Percentiles rank a stretch among this genome's conserved stretches.
phyloP scores from a whole-genome alignment of 192 early-diverging fungal species.

The Backusella australiensis region DNA sequence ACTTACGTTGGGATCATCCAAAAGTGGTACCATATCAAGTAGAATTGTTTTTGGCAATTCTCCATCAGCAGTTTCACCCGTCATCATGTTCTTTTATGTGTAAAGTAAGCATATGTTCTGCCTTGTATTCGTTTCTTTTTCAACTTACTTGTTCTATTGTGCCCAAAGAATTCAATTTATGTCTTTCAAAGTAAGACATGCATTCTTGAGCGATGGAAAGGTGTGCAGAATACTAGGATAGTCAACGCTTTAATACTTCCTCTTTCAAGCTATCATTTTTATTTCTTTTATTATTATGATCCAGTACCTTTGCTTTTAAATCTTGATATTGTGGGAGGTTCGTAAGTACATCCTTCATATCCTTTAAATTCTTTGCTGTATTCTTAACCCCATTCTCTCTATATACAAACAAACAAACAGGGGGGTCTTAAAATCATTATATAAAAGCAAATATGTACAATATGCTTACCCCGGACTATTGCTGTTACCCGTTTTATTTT shows the following conservation, averaged over 20 bases:
- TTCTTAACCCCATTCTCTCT: conserved; percentile 33
- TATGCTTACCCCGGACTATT: background rate
- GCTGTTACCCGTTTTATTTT: conserved; percentile 57
- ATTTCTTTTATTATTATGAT: background rate
- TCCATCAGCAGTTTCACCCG: conserved; percentile 75
- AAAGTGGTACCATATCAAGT: conserved; percentile 76
- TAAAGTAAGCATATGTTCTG: too few species aligned
- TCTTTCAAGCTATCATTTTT: background rate
- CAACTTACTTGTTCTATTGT: conserved; percentile 64
- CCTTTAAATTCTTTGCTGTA: conserved; percentile 65
- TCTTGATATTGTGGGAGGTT: conserved; percentile 87
- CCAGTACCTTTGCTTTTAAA: conserved; percentile 58
- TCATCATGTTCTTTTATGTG: conserved; percentile 61
- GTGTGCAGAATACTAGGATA: conserved; percentile 68
- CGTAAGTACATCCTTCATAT: conserved; percentile 83
- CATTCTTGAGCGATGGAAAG: conserved; percentile 86
- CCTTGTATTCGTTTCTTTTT: background rate
- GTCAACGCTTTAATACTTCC: background rate
- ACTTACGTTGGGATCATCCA: conserved; percentile 64
- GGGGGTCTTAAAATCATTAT: background rate
- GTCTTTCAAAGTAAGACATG: conserved; percentile 67
- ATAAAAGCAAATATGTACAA: background rate
- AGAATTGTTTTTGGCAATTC: conserved; percentile 65
- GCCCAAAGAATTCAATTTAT: conserved; percentile 65
- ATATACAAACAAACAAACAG: background rate